Conservation (phyloP, 225 moss, liverwort and hornwort species). For the Thuidium tamariscinum region DNA sequence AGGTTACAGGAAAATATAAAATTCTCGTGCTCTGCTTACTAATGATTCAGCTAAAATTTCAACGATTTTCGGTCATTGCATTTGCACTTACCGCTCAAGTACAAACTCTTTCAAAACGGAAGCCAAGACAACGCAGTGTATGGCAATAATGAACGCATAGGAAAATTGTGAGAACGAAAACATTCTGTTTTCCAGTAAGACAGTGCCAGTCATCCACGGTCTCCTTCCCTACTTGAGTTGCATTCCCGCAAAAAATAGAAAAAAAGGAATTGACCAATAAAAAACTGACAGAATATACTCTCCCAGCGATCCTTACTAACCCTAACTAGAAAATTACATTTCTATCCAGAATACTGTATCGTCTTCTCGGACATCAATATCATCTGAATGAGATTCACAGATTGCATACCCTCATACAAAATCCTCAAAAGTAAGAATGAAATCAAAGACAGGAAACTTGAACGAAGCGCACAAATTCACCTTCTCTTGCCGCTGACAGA, state of each 20-base stretch:
- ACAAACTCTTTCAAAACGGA: not conserved
- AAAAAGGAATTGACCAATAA: not conserved
- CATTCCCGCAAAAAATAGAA: not conserved
- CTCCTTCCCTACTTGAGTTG: not conserved
- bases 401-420: not conserved
- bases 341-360: not conserved
- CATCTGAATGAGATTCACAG: not conserved
- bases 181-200: not conserved
- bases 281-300: not conserved
- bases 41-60: not conserved
- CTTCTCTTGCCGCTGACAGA: constrained; percentile 12
- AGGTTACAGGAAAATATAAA: not conserved
- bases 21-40: not conserved
- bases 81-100: not conserved
- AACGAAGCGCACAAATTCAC: not conserved
- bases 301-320: not conserved
- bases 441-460: not conserved
- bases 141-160: not conserved
- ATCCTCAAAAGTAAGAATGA: not conserved
- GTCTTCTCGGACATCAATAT: not conserved
- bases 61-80: not conserved
- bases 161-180: not conserved
- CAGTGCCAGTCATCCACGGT: not conserved
- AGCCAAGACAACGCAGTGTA: not conserved
- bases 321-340: not conserved